Evolutionary conservation across 192 early-diverging fungal species (phyloP).

Genomic region (Rhizophlyctis rosea): DNA sequence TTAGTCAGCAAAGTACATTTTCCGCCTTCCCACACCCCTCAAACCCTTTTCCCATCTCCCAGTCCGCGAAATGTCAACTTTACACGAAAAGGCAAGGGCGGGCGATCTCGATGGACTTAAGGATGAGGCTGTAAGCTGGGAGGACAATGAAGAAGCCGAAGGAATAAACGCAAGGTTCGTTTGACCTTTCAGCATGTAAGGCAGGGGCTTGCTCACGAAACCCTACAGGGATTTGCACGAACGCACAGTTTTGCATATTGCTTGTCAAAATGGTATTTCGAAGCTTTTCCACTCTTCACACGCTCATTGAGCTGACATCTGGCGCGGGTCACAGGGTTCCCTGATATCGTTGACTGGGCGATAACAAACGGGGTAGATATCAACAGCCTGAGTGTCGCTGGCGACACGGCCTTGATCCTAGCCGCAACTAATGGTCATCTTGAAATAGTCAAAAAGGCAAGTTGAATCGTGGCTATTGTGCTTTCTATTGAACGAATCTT

Average conservation of each 20-base stretch:
- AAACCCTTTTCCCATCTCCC: no score
- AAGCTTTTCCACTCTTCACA: not conserved
- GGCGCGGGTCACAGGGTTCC: not conserved
- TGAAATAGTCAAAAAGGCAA: constrained; percentile 37
- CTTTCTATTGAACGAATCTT: no score
- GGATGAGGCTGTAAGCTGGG: constrained; percentile 2
- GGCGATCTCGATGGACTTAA: constrained; percentile 16
- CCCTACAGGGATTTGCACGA: constrained; percentile 36
- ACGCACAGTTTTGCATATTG: constrained; percentile 43
- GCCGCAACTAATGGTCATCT: constrained; percentile 26
- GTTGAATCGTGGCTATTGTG: no score
- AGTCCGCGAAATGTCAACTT: constrained; percentile 4
- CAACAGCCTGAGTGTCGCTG: constrained; percentile 39
- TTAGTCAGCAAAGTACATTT: no score
- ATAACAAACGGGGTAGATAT: constrained; percentile 30
- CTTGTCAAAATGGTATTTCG: constrained; percentile 22
- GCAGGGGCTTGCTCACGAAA: not conserved
- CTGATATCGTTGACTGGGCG: constrained; percentile 32
- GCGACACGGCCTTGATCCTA: constrained; percentile 54
- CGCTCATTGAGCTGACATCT: not conserved
- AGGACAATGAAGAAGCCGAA: not conserved
- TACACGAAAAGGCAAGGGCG: constrained; percentile 21
- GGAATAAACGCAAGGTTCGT: not conserved
- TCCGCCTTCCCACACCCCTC: no score
- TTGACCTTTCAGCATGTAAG: not conserved